These are phyloP conservation scores for Sapria himalayana DNA, from an alignment of 345 rosid genomes.

Conservation along the genomic window DNA sequence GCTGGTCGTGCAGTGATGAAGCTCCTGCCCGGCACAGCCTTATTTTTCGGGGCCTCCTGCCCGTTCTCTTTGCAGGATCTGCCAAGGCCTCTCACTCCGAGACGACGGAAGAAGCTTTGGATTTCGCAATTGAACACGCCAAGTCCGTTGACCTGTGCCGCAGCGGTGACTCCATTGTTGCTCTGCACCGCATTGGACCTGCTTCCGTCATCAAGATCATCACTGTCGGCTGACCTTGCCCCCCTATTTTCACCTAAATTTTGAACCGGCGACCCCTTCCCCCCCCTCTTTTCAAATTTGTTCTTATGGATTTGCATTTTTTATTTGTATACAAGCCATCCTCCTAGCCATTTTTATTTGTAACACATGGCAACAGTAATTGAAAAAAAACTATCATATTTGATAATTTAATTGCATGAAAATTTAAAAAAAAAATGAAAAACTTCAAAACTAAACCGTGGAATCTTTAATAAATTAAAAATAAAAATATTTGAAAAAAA, in stretches of 20 bases:
- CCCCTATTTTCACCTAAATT: slow-evolving; percentile 13
- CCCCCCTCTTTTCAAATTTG: slow-evolving; percentile 25
- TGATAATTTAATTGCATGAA: too few relatives aligned
- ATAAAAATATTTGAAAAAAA: too few relatives aligned
- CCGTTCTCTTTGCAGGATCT: slow-evolving; percentile 66
- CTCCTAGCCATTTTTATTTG: too few relatives aligned
- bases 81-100: slow-evolving; percentile 76
- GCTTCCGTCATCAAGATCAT: slow-evolving; percentile 90
- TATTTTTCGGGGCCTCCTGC: slow-evolving; percentile 69
- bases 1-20: slow-evolving; percentile 84
- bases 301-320: too few relatives aligned
- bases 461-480: too few relatives aligned
- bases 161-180: slow-evolving; percentile 73
- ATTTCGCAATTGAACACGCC: slow-evolving; percentile 47
- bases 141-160: slow-evolving; percentile 51
- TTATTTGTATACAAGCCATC: too few relatives aligned
- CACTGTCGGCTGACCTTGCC: slow-evolving; percentile 33
- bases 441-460: too few relatives aligned
- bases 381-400: too few relatives aligned
- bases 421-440: too few relatives aligned
- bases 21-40: slow-evolving; percentile 92
- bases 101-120: slow-evolving; percentile 85
- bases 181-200: slow-evolving; percentile 71
- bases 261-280: slow-evolving; percentile 16
- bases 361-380: too few relatives aligned